A percentile compares a stretch with the other conserved stretches of the same genome.
Conservation (phyloP, 306 rosid genomes). For the Fagus sylvatica region DNA sequence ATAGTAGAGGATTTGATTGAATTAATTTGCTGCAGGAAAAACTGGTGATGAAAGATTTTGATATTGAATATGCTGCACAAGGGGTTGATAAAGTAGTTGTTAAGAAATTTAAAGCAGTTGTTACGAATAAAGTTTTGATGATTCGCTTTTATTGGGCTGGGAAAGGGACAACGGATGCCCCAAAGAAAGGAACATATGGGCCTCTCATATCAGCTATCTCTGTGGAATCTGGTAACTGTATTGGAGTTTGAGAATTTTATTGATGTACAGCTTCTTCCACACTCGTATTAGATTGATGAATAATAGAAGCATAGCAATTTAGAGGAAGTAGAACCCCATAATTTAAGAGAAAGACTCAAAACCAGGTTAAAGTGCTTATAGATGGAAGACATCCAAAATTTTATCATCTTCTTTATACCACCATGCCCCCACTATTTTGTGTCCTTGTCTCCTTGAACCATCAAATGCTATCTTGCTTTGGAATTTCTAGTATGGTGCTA, state of each 20-base stretch:
- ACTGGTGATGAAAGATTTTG: slow-evolving; percentile 43
- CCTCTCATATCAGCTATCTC: slow-evolving; percentile 70
- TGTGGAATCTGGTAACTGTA: slow-evolving; percentile 48
- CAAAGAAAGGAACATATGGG: slow-evolving; percentile 50
- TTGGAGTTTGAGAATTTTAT: too few species aligned
- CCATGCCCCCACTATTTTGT: too few species aligned
- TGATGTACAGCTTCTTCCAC: neutral
- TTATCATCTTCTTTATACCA: too few species aligned
- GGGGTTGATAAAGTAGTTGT: slow-evolving; percentile 38
- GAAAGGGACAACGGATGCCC: slow-evolving; percentile 57
- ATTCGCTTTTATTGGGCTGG: slow-evolving; percentile 69
- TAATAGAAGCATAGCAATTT: neutral
- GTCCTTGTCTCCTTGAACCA: too few species aligned
- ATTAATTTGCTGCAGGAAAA: slow-evolving; percentile 36
- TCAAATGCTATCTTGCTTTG: too few species aligned
- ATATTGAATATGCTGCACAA: slow-evolving; percentile 37
- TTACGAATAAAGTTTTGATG: slow-evolving; percentile 32
- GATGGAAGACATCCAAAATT: too few species aligned
- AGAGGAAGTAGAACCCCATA: neutral
- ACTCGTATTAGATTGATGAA: neutral
- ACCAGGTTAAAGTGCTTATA: too few species aligned
- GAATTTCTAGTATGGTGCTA: too few species aligned
- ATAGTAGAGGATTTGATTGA: slow-evolving; percentile 14
- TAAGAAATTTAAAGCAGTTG: slow-evolving; percentile 32
- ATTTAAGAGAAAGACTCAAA: too few species aligned